Evolutionary conservation across 2,329 filamentous ascomycete species (phyloP), one percentile per base, ranked within the genome.

Genomic region (Colletotrichum abscissum): DNA sequence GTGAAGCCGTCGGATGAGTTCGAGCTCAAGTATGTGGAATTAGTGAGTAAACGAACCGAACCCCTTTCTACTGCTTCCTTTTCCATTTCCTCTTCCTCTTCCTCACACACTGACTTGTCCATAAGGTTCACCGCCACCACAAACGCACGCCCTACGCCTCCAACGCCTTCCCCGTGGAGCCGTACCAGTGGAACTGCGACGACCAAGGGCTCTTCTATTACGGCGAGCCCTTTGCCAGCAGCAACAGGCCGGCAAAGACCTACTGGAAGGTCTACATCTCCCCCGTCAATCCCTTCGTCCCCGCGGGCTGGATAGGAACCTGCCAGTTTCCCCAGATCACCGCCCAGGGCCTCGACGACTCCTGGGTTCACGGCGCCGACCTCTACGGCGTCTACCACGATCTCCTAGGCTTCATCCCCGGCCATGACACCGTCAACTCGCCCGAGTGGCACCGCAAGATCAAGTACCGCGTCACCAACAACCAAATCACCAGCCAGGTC

Each of bases 261-360:
- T 94, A 92, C 83, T 95, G 93, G 91, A 85, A 88, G 67, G 88
- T 91, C 0, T 91, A 89, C 79, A 88, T 86, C 14, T 91, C 89
- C 4, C 77, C 88, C 0, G 84, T 88, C 22, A 96, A 95, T 78
- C 92, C 93, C 0, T 93, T 94, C 78, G 79, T 86, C 3, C 88
- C 90, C 0, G 79, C 86, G 1, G 93, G 93, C 3, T 95, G 93
- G 85, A 88, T 90, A 54, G 93, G 93, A 2, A 91, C 89, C 14
- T 97, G 94, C 77, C 91, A 93, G 76, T 97, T 96, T 79, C 94
- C 94, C 0, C 94, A 97, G 80, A 93, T 97, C 77, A 95, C 93
- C 0, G 83, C 88, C 1, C 88, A 84, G 22, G 94, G 94, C 0
- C 86, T 97, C 0, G 89, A 92, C 60, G 94, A 97, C 81, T 92